Base-by-base conservation (phyloP, 257 asterid species). In the Salvia splendens region DNA sequence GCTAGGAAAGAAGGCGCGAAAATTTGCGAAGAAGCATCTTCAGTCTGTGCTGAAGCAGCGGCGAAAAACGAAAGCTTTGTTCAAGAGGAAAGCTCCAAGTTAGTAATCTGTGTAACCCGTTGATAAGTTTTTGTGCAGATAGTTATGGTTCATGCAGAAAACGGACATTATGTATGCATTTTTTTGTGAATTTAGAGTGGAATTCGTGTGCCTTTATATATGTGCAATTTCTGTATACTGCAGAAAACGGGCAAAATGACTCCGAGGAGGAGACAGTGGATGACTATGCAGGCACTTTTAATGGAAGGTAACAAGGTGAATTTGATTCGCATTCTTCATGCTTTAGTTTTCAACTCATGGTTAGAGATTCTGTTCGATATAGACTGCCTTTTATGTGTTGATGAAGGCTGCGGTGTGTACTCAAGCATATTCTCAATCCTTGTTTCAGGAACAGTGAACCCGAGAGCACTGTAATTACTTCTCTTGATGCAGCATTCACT, bases 21-120 rank as follows among this genome's bases (percentile, higher is more conserved):
- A 94, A 65, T 94, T 91, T 48, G 96, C 99, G 64, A 88, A 91
- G 86, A 94, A 89, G 86, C 81, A 94, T 79, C 96, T 94, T 53
- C 97, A 81, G 63, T 84, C 95, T 1, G 95, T 91, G 57, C 86
- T 84, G 74, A 84, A 77, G 65, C 77, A 74, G 49, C 80, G 94
- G 78, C 85, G 98, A 36, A 89, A 91, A 78, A 77, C 80, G 1
- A 91, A 91, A 75, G 86, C 86, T 73, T 55, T 81, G 14, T 80
- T 83, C 89, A 91, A 87, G 83, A 91, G 78, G 81, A 87, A 68
- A 78, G 53, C 81, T 30, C 53, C 83, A 56, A 79, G 90, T 76
- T 86, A 84, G 84, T 70, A 42, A 65, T 47, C 28, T 41, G 4
- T 72, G 61, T 38, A 15, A 10, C 6, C 51, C 57, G 12, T 49